These are phyloP conservation scores for Pseudomassariella vexata DNA, from an alignment of 2,329 filamentous ascomycete species.

Conservation along the genomic window DNA sequence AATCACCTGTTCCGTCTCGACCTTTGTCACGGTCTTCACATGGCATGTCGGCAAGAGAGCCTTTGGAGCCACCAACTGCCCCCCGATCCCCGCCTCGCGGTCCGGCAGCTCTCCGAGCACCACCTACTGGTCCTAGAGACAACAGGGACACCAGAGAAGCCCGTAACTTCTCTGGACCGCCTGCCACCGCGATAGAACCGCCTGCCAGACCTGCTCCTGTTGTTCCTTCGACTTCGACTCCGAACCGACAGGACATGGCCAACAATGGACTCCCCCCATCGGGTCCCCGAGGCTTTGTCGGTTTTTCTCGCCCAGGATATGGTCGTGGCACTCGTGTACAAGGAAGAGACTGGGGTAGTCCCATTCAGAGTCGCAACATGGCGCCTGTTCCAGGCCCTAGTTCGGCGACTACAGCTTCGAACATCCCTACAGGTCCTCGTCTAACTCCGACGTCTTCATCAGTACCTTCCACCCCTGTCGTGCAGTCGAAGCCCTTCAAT, in stretches of 20 bases:
- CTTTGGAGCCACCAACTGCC: constrained; percentile 16
- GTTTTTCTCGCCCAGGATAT: constrained; percentile 38
- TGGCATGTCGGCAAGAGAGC: constrained; percentile 16
- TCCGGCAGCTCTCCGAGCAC: constrained; percentile 45
- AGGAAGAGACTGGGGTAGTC: constrained; percentile 37
- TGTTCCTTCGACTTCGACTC: constrained; percentile 12
- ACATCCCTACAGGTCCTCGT: constrained; percentile 23
- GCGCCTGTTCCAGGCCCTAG: constrained; percentile 20
- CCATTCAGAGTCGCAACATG: constrained; percentile 22
- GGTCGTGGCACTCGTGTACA: constrained; percentile 35
- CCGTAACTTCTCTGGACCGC: constrained; percentile 23
- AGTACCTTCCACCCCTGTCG: constrained; percentile 30
- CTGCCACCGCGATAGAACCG: constrained; percentile 19
- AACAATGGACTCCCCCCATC: constrained; percentile 46
- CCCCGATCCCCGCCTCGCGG: constrained; percentile 47
- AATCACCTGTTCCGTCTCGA: constrained; percentile 29
- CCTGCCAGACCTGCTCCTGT: constrained; percentile 24
- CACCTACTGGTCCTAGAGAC: constrained; percentile 37
- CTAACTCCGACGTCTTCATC: constrained; percentile 22
- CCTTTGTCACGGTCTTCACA: constrained; percentile 24
- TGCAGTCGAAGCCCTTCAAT: constrained; percentile 44
- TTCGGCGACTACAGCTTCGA: constrained; percentile 32
- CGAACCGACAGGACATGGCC: constrained; percentile 29
- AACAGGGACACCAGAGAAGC: constrained; percentile 29
- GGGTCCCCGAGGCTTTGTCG: constrained; percentile 50